phyloP scores from a whole-genome alignment of 129 eudicot species.

The Helichrysum umbraculigerum region DNA sequence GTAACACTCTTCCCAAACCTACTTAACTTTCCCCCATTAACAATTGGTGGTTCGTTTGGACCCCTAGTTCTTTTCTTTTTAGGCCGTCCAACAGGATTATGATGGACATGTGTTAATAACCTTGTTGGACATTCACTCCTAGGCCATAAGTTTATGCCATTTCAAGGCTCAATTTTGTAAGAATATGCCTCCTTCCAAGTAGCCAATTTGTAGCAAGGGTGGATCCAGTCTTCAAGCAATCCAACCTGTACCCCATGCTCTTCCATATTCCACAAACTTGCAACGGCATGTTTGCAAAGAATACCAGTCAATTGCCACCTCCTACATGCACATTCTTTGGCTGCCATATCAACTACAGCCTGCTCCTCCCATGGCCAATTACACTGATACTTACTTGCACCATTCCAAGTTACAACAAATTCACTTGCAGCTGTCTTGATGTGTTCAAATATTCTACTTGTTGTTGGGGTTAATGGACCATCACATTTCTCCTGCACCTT shows the following conservation, averaged over 20 bases:
- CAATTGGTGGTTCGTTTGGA: background rate
- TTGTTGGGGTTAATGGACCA: background rate
- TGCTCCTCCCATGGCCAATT: too few species aligned
- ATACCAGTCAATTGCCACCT: too few species aligned
- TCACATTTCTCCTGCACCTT: background rate
- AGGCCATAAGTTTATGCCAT: background rate
- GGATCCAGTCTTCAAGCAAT: too few species aligned
- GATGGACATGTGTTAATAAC: background rate
- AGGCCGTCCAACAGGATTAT: background rate
- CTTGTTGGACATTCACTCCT: background rate
- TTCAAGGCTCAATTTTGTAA: background rate
- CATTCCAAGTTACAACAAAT: too few species aligned
- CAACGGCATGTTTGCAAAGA: too few species aligned
- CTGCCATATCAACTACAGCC: too few species aligned
- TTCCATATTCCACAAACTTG: too few species aligned
- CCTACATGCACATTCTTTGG: too few species aligned
- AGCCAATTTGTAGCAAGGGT: too few species aligned
- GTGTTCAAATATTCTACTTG: background rate
- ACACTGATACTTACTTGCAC: too few species aligned
- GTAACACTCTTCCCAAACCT: background rate
- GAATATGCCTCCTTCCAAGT: background rate
- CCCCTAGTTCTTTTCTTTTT: background rate
- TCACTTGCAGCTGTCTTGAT: background rate
- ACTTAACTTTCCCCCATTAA: background rate
- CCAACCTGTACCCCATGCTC: too few species aligned